phyloP scores from a whole-genome alignment of 1,284 basidiomycete genomes.

The Cystobasidium slooffiae region DNA sequence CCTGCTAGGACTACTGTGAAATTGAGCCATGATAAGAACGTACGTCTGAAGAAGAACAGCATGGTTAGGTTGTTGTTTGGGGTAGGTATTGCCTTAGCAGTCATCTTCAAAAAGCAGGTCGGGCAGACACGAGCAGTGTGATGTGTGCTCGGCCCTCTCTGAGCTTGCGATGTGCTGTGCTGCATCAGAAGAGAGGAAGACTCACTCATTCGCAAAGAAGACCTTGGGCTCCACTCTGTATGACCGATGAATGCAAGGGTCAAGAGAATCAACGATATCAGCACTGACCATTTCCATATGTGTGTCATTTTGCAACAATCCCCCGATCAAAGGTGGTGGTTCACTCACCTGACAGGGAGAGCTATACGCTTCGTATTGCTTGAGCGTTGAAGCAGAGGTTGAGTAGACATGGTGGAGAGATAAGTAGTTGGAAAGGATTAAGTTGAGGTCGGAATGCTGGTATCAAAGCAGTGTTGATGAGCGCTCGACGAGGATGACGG shows the following conservation, averaged over 20 bases:
- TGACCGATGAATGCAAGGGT: neutral
- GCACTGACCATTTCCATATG: neutral
- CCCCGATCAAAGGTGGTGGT: conserved; percentile 64
- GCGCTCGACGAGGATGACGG: conserved; percentile 2
- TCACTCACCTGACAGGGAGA: conserved; percentile 89
- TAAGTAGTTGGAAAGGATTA: neutral
- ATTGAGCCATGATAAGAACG: conserved; percentile 84
- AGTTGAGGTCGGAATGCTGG: conserved; percentile 8
- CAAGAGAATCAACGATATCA: neutral
- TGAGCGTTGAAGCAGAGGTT: conserved; percentile 94
- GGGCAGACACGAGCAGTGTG: too few relatives aligned
- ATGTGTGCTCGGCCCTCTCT: too few relatives aligned
- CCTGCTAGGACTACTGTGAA: conserved; percentile 89
- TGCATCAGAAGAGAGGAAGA: conserved; percentile 55
- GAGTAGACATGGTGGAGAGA: conserved; percentile 79
- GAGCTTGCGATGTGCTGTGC: neutral
- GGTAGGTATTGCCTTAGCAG: too few relatives aligned
- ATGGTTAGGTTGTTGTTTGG: too few relatives aligned
- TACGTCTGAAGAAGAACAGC: conserved; percentile 57
- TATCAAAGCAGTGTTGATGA: conserved; percentile 1
- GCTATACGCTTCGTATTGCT: conserved; percentile 87
- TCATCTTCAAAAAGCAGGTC: too few relatives aligned
- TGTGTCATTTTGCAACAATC: conserved; percentile 39
- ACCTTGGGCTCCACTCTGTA: conserved; percentile 43
- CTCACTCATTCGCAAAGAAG: conserved; percentile 84